Percentiles rank a stretch among this genome's conserved stretches.
phyloP scores from a whole-genome alignment of 768 basidiomycete genomes.

The Termitomyces sp. region DNA sequence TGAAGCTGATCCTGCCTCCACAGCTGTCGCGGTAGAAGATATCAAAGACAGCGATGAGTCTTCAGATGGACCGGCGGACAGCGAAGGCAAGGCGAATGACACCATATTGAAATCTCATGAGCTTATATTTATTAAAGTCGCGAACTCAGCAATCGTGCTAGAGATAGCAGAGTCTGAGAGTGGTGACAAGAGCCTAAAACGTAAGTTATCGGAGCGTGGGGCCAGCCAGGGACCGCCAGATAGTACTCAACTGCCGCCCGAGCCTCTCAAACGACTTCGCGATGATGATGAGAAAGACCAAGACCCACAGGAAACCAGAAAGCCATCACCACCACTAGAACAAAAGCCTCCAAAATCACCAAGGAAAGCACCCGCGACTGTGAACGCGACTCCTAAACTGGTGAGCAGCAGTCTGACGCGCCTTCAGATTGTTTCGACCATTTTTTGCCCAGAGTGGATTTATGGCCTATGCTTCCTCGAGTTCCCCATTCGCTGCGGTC shows the following conservation, averaged over 20 bases:
- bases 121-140: conserved; percentile 4
- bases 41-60: conserved; percentile 2
- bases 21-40: conserved; percentile 3
- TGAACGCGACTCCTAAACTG: conserved; percentile 31
- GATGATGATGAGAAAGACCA: conserved; percentile 62
- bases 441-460: conserved; percentile 55
- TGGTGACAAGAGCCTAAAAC: conserved; percentile 62
- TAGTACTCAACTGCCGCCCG: conserved; percentile 22
- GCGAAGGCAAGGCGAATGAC: conserved; percentile 5
- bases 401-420: conserved; percentile 30
- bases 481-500: conserved; percentile 71
- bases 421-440: neutral
- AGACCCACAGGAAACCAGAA: conserved; percentile 56
- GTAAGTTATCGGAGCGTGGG: conserved; percentile 66
- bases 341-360: conserved; percentile 25
- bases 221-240: conserved; percentile 56
- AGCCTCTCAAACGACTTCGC: conserved; percentile 54
- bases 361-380: conserved; percentile 15
- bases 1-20: conserved; percentile 15
- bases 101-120: neutral
- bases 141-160: neutral
- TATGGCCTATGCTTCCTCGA: conserved; percentile 73
- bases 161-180: conserved; percentile 39
- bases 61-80: conserved; percentile 5
- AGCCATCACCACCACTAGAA: conserved; percentile 70